Base-by-base conservation (phyloP, 208 protist species). In the Trypanosoma melophagium region DNA sequence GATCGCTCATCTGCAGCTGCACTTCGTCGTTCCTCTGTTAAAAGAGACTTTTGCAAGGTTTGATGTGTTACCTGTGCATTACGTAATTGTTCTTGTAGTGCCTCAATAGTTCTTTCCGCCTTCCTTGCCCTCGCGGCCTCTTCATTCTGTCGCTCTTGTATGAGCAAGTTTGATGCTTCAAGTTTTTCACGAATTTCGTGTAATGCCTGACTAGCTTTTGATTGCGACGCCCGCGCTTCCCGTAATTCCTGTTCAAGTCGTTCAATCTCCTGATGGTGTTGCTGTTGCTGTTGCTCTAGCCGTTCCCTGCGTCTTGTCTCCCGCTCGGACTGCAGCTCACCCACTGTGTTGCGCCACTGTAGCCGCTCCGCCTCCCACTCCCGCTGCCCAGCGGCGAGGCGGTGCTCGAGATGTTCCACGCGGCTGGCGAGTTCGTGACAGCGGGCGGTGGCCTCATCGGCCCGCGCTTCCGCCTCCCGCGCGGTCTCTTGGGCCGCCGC, bases 141-240 rank as follows among this genome's bases (percentile, higher is more conserved):
- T 13, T 54, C 66, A 53, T 71, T 70, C 19, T 69, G 57, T 22
- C 62, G 53, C 25, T 74, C 56, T 49, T 76, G 54, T 38, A 69
- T 47, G 59, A 51, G 47, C 59, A 47, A 42, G 49, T 67, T 65
- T 63, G 69, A 65, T 60, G 68, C 49, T 1, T 41, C 42, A 24
- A 79, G 65, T 31, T 70, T 60, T 7, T 64, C 69, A 44, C 66
- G 63, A n/a, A 83, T 60, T 22, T 59, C 52, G 4, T 42, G 35
- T n/a, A 74, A 13, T 2, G 66, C 13, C 1, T 72, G 38, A 9
- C 51, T 41, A 21, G 58, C 40, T 24, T 60, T 72, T 8, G 22
- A 21, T 35, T 60, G 45, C 2, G 67, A 60, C 16, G n/a, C 16
- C 38, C 49, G 67, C 21, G 59, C 59, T 22, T 59, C 50, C 49